Evolutionary conservation across 169 alveolate genomes (phyloP).

Genomic region (Eimeria falciformis): DNA sequence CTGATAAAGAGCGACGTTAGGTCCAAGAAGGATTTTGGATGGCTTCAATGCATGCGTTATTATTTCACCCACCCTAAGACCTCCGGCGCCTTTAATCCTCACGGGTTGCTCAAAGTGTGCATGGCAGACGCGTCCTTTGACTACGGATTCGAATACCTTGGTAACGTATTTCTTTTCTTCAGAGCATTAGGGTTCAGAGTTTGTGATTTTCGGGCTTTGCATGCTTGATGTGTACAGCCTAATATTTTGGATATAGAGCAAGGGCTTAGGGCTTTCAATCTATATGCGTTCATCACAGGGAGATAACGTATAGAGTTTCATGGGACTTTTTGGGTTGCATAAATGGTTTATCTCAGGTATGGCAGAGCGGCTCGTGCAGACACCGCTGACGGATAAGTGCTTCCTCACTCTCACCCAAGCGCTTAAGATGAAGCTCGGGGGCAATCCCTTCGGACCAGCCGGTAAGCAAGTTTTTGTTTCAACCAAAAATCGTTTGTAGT

Average conservation of each 20-base stretch:
- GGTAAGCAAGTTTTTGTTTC: slow-evolving; percentile 78
- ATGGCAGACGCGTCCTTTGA: slow-evolving; percentile 96
- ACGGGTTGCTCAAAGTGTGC: slow-evolving; percentile 80
- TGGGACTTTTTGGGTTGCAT: background rate
- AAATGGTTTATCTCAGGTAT: slow-evolving; percentile 69
- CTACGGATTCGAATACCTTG: slow-evolving; percentile 98
- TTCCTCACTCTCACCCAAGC: slow-evolving; percentile 97
- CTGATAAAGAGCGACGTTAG: slow-evolving; percentile 58
- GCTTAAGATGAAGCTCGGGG: slow-evolving; percentile 96
- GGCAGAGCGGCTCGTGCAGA: slow-evolving; percentile 95
- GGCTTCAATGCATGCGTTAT: slow-evolving; percentile 98
- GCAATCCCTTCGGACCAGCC: slow-evolving; percentile 99
- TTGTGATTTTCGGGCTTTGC: too few species aligned
- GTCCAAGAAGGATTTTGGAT: slow-evolving; percentile 88
- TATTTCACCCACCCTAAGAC: slow-evolving; percentile 91
- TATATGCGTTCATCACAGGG: too few species aligned
- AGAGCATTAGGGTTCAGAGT: too few species aligned
- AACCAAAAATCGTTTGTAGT: too few species aligned
- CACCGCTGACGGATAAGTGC: slow-evolving; percentile 99
- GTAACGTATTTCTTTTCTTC: slow-evolving; percentile 80
- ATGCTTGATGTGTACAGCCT: too few species aligned
- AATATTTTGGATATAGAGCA: too few species aligned
- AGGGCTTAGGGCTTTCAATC: too few species aligned
- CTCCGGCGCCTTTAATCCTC: slow-evolving; percentile 80
- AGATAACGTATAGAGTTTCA: too few species aligned